phyloP scores from a whole-genome alignment of 768 basidiomycete species.

The Tylopilus plumbeoviolaceoides region DNA sequence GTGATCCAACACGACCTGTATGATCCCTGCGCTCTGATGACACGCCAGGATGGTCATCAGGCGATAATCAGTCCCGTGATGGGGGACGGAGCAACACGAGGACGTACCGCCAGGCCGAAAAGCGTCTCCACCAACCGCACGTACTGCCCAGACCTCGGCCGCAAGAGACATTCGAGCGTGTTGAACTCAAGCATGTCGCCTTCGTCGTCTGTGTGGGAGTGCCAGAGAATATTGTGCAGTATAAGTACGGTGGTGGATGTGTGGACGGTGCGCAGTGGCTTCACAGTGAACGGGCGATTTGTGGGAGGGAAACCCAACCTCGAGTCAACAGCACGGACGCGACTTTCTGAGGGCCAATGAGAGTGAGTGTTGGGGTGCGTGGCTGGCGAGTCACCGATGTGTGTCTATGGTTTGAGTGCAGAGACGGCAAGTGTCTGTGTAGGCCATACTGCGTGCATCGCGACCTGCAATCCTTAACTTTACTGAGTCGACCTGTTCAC shows the following conservation, averaged over 20 bases:
- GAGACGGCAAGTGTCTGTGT: slow-evolving; percentile 55
- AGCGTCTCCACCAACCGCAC: slow-evolving; percentile 67
- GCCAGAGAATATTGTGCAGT: slow-evolving; percentile 92
- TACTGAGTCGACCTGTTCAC: too few species aligned
- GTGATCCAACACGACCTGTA: slow-evolving; percentile 69
- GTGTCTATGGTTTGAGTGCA: slow-evolving; percentile 59
- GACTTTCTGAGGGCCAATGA: slow-evolving; percentile 50
- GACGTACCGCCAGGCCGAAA: slow-evolving; percentile 66
- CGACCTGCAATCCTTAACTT: too few species aligned
- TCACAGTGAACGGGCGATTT: slow-evolving; percentile 69
- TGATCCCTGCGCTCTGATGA: slow-evolving; percentile 65
- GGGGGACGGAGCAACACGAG: not conserved
- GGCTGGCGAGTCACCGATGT: slow-evolving; percentile 54
- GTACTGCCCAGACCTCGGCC: slow-evolving; percentile 80
- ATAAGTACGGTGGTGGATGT: slow-evolving; percentile 73
- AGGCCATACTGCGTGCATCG: slow-evolving; percentile 45
- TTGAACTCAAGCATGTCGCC: slow-evolving; percentile 80
- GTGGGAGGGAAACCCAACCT: slow-evolving; percentile 72
- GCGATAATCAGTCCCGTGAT: not conserved
- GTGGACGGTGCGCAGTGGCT: slow-evolving; percentile 62
- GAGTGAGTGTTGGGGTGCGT: not conserved
- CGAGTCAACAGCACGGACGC: slow-evolving; percentile 70
- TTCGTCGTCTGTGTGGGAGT: slow-evolving; percentile 66
- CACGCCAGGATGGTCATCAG: too few species aligned
- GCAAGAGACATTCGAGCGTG: slow-evolving; percentile 73